These are phyloP conservation scores for Cytospora schulzeri DNA, from an alignment of 2,329 filamentous ascomycete genomes.

Conservation along the genomic window DNA sequence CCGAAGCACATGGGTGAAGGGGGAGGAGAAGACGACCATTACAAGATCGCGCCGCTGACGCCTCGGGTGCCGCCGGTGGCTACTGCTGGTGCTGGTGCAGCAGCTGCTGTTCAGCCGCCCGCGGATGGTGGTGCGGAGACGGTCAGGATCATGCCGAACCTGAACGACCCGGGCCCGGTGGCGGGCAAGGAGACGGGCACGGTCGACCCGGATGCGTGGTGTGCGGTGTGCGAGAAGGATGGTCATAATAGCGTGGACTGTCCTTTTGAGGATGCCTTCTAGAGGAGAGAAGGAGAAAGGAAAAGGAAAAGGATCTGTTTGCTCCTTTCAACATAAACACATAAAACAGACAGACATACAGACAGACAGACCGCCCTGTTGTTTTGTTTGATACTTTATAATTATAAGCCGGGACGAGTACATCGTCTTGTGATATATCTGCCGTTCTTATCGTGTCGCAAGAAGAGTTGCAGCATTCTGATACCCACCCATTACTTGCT, in stretches of 20 bases:
- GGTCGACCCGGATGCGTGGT: slow-evolving; percentile 89
- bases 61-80: slow-evolving; percentile 44
- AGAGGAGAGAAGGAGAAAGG: too few species aligned
- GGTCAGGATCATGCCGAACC: slow-evolving; percentile 58
- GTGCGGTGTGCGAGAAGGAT: slow-evolving; percentile 92
- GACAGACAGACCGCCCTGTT: too few species aligned
- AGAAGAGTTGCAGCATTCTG: background rate
- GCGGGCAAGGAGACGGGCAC: slow-evolving; percentile 78
- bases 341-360: slow-evolving; percentile 24
- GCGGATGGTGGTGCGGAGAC: slow-evolving; percentile 41
- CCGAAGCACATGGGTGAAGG: slow-evolving; percentile 32
- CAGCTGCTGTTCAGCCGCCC: slow-evolving; percentile 41
- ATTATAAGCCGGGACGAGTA: background rate
- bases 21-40: too few species aligned
- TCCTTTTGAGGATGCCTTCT: slow-evolving; percentile 83
- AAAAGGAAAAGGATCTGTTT: slow-evolving; percentile 25
- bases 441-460: background rate
- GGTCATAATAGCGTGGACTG: slow-evolving; percentile 96
- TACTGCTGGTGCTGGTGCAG: slow-evolving; percentile 39
- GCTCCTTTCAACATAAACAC: too few species aligned
- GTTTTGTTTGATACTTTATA: background rate
- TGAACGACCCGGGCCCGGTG: slow-evolving; percentile 67
- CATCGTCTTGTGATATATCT: background rate
- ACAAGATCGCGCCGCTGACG: slow-evolving; percentile 58
- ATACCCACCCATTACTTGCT: background rate